Base-by-base conservation (phyloP, 768 basidiomycete species). In the Mycena epipterygia region DNA sequence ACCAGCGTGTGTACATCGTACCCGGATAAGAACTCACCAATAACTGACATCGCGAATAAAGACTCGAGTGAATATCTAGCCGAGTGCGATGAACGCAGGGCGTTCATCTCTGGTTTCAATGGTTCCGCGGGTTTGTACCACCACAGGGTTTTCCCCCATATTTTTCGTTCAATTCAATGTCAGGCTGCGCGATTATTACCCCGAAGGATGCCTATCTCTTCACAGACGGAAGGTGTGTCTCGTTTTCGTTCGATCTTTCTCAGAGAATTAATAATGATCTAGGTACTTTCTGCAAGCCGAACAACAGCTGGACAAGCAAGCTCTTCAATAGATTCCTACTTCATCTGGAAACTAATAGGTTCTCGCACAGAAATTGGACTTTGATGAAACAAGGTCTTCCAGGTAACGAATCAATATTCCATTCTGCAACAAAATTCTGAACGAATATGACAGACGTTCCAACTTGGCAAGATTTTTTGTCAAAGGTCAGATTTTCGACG, bases 271-370 rank as follows among this genome's bases (percentile, higher is more conserved):
- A n/a, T n/a, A n/a, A n/a, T n/a, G n/a, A n/a, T n/a, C n/a, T n/a
- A n/a, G n/a, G n/a, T 99, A 99, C 77, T 98, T 94, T 77, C 83
- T 98, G 35, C 97, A 99, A 81, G 98, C 98, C 0, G 89, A 88
- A 69, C 89, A 96, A 71, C 95, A 99, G 81, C 83, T 99, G 73
- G 95, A 97, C 79, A 70, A 87, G 95, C 94, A 73, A 79, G 90
- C 74, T 8, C 11, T 44, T 32, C 52, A 19, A 6, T 41, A 21
- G 17, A 37, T 30, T 25, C 21, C 23, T 29, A 3, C 48, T 49
- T 5, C 33, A 16, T 27, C 52, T 16, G 12, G 25, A 6, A 33
- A 21, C 8, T 56, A n/a, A 32, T 11, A 37, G 11, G 5, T 30
- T 5, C 25, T 35, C n/a, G 12, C 46, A 16, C 74, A 94, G 92